These are phyloP conservation scores for Chlorencoelia australis DNA, from an alignment of 2,329 filamentous ascomycete species.

Conservation along the genomic window DNA sequence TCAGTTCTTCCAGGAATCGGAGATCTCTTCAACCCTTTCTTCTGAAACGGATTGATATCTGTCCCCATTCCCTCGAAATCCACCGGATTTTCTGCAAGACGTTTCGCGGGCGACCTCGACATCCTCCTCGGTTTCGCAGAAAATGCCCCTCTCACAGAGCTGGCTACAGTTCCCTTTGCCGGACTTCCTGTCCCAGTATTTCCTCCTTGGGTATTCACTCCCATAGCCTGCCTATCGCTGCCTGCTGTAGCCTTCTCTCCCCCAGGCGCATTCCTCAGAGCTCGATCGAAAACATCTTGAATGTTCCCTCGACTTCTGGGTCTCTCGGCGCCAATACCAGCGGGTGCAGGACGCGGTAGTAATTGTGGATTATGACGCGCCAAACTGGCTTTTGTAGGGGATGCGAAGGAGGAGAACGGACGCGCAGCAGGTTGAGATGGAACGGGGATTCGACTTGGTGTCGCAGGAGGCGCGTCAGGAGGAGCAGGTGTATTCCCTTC, in stretches of 20 bases:
- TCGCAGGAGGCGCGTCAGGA: constrained; percentile 30
- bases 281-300: constrained; percentile 22
- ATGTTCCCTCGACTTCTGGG: constrained; percentile 20
- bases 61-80: constrained; percentile 4
- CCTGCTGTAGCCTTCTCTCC: constrained; percentile 9
- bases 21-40: constrained; percentile 22
- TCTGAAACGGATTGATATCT: constrained; percentile 21
- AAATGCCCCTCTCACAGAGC: constrained; percentile 14
- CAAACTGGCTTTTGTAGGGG: constrained; percentile 56
- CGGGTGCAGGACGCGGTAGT: constrained; percentile 32
- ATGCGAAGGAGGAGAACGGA: constrained; percentile 47
- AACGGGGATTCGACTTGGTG: constrained; percentile 26
- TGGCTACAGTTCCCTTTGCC: constrained; percentile 8
- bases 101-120: constrained; percentile 21
- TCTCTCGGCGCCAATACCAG: constrained; percentile 30
- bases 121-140: constrained; percentile 22
- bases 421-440: constrained; percentile 8
- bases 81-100: constrained; percentile 6
- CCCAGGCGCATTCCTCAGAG: constrained; percentile 13
- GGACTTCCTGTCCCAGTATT: constrained; percentile 6
- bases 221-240: constrained; percentile 10
- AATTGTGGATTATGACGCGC: constrained; percentile 51
- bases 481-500: constrained; percentile 3
- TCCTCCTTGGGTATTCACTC: not conserved
- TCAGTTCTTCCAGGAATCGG: constrained; percentile 7